phyloP scores from a whole-genome alignment of 352 stramenopile genomes.

The Phytophthora sansomeana region DNA sequence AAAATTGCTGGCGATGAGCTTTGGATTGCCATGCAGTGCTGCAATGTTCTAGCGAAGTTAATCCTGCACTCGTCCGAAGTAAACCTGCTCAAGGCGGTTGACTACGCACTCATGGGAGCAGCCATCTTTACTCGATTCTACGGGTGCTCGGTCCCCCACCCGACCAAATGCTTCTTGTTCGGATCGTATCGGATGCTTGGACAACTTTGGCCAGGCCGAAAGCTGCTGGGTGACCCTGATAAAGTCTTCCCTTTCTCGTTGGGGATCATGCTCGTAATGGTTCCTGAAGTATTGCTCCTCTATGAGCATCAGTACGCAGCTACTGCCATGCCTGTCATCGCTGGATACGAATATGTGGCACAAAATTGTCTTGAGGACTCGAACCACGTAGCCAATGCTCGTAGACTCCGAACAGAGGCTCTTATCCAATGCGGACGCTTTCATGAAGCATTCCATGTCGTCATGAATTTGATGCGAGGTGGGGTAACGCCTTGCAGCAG shows the following conservation, averaged over 20 bases:
- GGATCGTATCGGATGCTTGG: slow-evolving; percentile 59
- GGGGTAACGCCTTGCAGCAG: slow-evolving; percentile 24
- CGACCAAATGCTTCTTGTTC: slow-evolving; percentile 64
- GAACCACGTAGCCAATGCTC: slow-evolving; percentile 63
- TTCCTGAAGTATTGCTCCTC: slow-evolving; percentile 62
- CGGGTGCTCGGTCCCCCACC: slow-evolving; percentile 67
- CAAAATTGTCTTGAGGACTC: slow-evolving; percentile 51
- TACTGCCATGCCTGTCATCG: slow-evolving; percentile 63
- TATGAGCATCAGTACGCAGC: slow-evolving; percentile 56
- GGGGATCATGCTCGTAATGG: slow-evolving; percentile 45
- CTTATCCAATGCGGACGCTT: slow-evolving; percentile 62
- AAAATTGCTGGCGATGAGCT: slow-evolving; percentile 65
- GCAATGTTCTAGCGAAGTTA: slow-evolving; percentile 62
- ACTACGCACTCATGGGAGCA: slow-evolving; percentile 75
- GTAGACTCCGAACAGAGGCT: slow-evolving; percentile 54
- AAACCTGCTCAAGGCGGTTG: slow-evolving; percentile 49
- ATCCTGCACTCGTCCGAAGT: slow-evolving; percentile 48
- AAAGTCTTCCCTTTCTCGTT: slow-evolving; percentile 47
- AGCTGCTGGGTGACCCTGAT: slow-evolving; percentile 56
- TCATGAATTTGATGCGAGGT: slow-evolving; percentile 40
- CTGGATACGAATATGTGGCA: slow-evolving; percentile 60
- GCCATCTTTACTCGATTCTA: slow-evolving; percentile 67
- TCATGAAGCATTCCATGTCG: slow-evolving; percentile 53
- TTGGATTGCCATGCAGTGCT: slow-evolving; percentile 63
- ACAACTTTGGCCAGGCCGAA: slow-evolving; percentile 67